Base-by-base conservation (phyloP, 331 rosid species). In the Rosa hybrid region DNA sequence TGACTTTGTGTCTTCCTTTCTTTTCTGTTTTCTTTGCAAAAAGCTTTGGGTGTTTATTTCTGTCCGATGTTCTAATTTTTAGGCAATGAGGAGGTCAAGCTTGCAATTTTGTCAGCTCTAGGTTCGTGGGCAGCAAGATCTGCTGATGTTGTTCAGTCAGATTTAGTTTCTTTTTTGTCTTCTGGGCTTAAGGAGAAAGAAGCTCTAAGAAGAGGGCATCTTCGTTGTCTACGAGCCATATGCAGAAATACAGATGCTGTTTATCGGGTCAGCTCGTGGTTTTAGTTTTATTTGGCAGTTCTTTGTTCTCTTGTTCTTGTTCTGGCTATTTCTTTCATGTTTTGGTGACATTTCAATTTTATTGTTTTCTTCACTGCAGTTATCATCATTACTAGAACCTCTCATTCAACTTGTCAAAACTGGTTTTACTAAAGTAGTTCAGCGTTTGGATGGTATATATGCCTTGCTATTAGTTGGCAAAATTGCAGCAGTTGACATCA, bases 181-280 rank as follows among this genome's bases (percentile, higher is more conserved):
- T 91, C 94, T 83, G 99, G 99, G n/a, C 91, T 96, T 81, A 96
- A 93, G 88, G 99, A 96, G 90, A 96, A 93, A 88, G 98, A 96
- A 86, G 81, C 89, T 80, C 77, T 96, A 81, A 88, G 99, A 83
- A 91, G 98, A 86, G 91, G 91, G 74, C 92, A 91, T 72, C 90
- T 93, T 75, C 99, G 91, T 39, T 83, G 94, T 86, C 81, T 96
- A 20, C 89, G 71, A 68, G 69, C 86, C 72, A 78, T 96, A 60
- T 89, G 88, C 85, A 91, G 87, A 87, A 89, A 90, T 80, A 73
- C 80, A 25, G 98, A 90, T 82, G 87, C 94, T 76, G 83, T 88
- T 84, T 71, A 86, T 80, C 89, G 27, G 92, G 99, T 93, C 82
- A 75, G 81, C 41, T 71, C 21, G 78, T 81, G 57, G 59, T 60